Evolutionary conservation across 2,329 filamentous ascomycete genomes (phyloP), one percentile per base, ranked within the genome.

Genomic region (Trichoderma sp.): DNA sequence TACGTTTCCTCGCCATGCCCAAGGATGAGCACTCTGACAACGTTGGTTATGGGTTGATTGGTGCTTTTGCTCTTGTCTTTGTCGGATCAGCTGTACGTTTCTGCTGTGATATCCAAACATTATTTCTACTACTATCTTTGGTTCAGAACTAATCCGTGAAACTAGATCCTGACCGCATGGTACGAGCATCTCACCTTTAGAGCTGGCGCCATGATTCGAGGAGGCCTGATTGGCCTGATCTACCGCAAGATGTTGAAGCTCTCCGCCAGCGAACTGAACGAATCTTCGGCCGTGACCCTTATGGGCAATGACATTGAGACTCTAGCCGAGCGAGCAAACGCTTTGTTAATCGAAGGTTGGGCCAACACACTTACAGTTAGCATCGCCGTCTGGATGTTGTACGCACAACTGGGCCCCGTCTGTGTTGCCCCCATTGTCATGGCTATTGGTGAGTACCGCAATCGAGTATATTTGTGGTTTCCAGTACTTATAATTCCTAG

Each of bases 231-330:
- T 45, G 70, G 73, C 3, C 59, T 76, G 25, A 70, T 78, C 52
- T 78, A 78, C 12, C 52, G 71, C 54, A 77, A 78, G 45, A 71
- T 76, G 68, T 67, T 76, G 65, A 74, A 64, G 25, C 69, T 78
- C 10, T 73, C 74, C 1, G 73, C 70, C 0, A 66, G 71, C 8
- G 69, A 74, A 2, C 64, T 78, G 8, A 71, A 68, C 27, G 72
- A 76, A 53, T 77, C 76, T 1, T 73, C 76, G 1, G 76, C 74
- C 0, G 65, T 78, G 6, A 58, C 75, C 0, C 70, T 78, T 4
- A 78, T 78, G 76, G 74, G 76, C 0, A 78, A 76, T 9, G 76
- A 78, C 42, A 72, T 77, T 0, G 76, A 78, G 60, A 78, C 71
- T 1, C 64, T 78, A 1, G 72, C 71, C 0, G 76, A 76, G 50